Evolutionary conservation across 2,329 filamentous ascomycete genomes (phyloP), one percentile per base, ranked within the genome.

Genomic region (Geosmithia morbida): DNA sequence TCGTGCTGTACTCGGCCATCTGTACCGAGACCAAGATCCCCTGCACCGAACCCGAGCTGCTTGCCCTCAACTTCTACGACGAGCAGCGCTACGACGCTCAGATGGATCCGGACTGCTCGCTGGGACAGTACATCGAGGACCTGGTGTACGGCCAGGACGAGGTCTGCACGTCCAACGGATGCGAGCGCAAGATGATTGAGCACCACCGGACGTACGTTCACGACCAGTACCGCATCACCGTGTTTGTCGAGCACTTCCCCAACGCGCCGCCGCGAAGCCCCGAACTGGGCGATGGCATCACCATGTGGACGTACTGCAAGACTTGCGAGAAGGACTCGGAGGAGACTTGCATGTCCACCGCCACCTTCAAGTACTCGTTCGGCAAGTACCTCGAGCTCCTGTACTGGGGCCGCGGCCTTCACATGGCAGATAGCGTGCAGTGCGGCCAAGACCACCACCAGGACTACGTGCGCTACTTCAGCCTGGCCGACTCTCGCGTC

Each of bases 271-370:
- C 61, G 2, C 56, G 56, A 47, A 50, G 51, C 17, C 55, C 62
- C 29, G 81, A 63, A 77, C 60, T 59, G 47, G 63, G 64, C 41
- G 66, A 69, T 42, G 85, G 82, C 2, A 94, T 98, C 48, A 77
- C 89, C 49, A 96, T 98, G 87, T 98, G 94, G 94, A 97, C 87
- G 54, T 87, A 84, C 55, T 98, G 92, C 68, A 92, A 94, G 56
- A 74, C 86, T 29, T 98, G 94, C 62, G 83, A 86, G 46, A 87
- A 87, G 54, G 89, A 97, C 60, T 94, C 90, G 0, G 85, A 87
- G 40, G 81, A 89, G 44, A 85, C 86, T 54, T 81, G 83, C 30
- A 96, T 98, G 87, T 96, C 90, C 1, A 81, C 88, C 48, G 88
- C 81, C 56, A 94, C 89, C 0, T 98, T 88, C 85, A 96, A 94